Conservation (phyloP, 768 basidiomycete genomes). For the Tricholoma sp. region DNA sequence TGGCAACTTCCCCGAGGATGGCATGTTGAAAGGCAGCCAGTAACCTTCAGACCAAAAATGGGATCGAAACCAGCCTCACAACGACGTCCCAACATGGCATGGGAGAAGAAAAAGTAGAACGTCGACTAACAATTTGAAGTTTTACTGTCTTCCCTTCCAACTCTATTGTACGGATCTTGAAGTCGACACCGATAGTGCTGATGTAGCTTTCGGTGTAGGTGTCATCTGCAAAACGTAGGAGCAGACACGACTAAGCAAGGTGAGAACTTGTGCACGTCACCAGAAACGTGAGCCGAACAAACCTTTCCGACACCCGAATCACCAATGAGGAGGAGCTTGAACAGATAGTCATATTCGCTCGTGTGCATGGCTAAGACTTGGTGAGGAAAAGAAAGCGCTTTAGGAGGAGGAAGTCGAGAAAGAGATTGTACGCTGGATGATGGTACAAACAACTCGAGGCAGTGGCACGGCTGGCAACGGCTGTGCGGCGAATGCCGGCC, state of each 20-base stretch:
- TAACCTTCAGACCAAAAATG: neutral
- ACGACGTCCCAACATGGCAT: neutral
- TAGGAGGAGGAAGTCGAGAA: conserved; percentile 26
- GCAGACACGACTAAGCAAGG: conserved; percentile 71
- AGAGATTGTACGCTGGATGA: conserved; percentile 25
- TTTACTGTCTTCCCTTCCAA: conserved; percentile 98
- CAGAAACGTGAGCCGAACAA: conserved; percentile 16
- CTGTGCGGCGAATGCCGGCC: conserved; percentile 8
- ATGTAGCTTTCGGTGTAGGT: conserved; percentile 98
- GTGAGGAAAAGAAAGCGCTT: conserved; percentile 19
- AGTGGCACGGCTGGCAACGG: conserved; percentile 18
- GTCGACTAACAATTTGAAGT: conserved; percentile 85
- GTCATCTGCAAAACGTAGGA: conserved; percentile 92
- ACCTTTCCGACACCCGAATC: conserved; percentile 96
- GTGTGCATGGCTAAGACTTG: conserved; percentile 56
- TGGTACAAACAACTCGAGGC: conserved; percentile 16
- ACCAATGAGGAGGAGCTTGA: conserved; percentile 93
- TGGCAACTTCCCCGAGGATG: neutral
- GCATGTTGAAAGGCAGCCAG: neutral
- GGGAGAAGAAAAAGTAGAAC: conserved; percentile 5
- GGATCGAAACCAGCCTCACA: neutral
- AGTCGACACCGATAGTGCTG: conserved; percentile 96
- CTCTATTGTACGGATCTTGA: conserved; percentile 99
- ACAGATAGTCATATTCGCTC: conserved; percentile 93
- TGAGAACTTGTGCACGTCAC: conserved; percentile 18